Percentiles rank a stretch among this genome's conserved stretches.
Conservation (phyloP, 2,329 filamentous ascomycete genomes). For the Talaromyces sp. region DNA sequence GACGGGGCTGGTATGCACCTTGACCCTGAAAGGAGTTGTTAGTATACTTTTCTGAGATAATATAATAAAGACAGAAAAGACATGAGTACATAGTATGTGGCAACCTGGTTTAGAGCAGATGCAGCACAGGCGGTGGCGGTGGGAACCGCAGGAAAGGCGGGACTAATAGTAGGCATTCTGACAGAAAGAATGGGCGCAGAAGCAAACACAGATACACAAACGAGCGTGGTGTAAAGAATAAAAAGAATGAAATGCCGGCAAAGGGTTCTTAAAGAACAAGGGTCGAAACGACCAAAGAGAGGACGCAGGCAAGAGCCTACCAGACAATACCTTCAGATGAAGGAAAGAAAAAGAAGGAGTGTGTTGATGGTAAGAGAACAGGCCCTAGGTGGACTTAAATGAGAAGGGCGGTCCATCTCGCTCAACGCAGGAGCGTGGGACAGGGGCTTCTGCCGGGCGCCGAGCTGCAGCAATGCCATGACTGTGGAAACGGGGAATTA, state of each 20-base stretch:
- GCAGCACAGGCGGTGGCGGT: not conserved
- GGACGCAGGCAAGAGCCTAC: constrained; percentile 48
- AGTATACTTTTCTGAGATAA: constrained; percentile 4
- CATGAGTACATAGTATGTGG: constrained; percentile 10
- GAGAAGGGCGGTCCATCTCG: not conserved
- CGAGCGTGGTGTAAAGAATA: constrained; percentile 19
- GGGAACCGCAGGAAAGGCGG: not conserved
- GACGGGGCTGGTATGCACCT: constrained; percentile 44
- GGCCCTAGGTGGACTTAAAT: not conserved
- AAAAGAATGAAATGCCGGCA: constrained; percentile 32
- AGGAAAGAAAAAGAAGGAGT: constrained; percentile 1
- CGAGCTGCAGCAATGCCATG: not conserved
- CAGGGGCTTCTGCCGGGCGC: not conserved
- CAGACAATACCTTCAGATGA: not conserved
- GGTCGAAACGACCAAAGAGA: constrained; percentile 40
- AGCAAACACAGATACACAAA: constrained; percentile 21
- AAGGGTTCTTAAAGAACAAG: constrained; percentile 32
- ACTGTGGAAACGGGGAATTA: not conserved
- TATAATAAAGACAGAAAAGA: not conserved
- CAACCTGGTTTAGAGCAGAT: constrained; percentile 6
- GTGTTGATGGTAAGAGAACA: not conserved
- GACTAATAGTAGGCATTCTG: not conserved
- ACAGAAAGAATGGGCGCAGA: not conserved
- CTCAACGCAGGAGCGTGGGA: not conserved
- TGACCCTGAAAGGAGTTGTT: constrained; percentile 40